phyloP scores from a whole-genome alignment of 306 rosid species.

The Prunus mume region DNA sequence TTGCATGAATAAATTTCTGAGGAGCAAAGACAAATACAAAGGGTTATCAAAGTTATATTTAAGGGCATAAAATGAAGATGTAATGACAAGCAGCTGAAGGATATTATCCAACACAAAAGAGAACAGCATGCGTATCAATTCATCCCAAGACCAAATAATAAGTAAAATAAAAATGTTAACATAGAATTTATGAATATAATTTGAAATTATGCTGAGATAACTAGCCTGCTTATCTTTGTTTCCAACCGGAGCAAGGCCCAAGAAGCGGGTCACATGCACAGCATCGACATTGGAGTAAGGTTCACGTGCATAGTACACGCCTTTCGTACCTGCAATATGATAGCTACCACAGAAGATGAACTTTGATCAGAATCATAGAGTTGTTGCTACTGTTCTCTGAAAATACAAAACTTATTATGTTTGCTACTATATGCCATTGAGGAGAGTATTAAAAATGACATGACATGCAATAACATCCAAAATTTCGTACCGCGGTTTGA shows the following conservation, averaged over 20 bases:
- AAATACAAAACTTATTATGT: not conserved
- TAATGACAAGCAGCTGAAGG: not conserved
- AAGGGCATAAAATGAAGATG: conserved; percentile 1
- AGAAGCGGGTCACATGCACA: conserved; percentile 88
- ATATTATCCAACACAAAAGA: not conserved
- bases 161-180: not conserved
- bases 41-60: conserved; percentile 26
- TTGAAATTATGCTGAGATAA: not conserved
- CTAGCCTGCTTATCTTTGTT: conserved; percentile 91
- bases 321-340: conserved; percentile 90
- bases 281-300: conserved; percentile 86
- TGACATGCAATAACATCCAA: conserved; percentile 12
- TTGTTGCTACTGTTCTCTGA: not conserved
- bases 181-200: not conserved
- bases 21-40: conserved; percentile 23
- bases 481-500: conserved; percentile 79
- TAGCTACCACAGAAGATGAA: conserved; percentile 53
- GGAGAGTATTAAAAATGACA: not conserved
- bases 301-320: conserved; percentile 80
- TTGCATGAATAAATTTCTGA: conserved; percentile 96
- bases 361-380: conserved; percentile 22
- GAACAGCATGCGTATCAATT: not conserved
- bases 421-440: not conserved
- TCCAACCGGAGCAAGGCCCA: conserved; percentile 93
- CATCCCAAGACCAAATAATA: not conserved